Evolutionary conservation across 192 early-diverging fungal genomes (phyloP), one percentile per base, ranked within the genome.

Genomic region (Thamnidium elegans): DNA sequence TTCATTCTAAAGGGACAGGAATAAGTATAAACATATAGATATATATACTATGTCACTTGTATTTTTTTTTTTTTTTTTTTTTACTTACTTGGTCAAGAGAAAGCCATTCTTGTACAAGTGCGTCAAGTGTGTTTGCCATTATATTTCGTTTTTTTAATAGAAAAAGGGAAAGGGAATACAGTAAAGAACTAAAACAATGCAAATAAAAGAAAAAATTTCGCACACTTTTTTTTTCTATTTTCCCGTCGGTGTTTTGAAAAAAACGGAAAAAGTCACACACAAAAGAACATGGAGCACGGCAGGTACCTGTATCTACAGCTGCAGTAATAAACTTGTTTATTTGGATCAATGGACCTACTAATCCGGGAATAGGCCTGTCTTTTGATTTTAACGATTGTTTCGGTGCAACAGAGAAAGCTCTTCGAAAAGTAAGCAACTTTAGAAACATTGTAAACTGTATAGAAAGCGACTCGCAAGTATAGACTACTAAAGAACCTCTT

Each of bases 1-100:
- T 44, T 77, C 78, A 73, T 87, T 86, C 88, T 89, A 47, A 17
- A 51, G n/a, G n/a, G n/a, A n/a, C n/a, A n/a, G n/a, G 11, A 65
- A 43, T 23, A 48, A 42, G 43, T 15, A 8, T 17, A 14, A 13
- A 17, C 39, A 21, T 1, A 14, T 5, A 17, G 58, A 34, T 26
- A 7, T 31, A 21, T 34, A 44, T 8, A 48, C 26, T 39, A 47
- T 30, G 14, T 21, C 21, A 58, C 8, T 13, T 3, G 8, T 14
- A 26, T 3, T 3, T 43, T 21, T 10, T 39, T 45, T 72, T 67
- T 50, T 34, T 15, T 13, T 3, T 14, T 14, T 36, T 3, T 1
- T 43, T 21, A 5, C 42, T 72, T 67, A 82, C 84, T 67, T 78
- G 65, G 65, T 86, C 84, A 21, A 86, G 75, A 50, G 68, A 62